phyloP scores from a whole-genome alignment of 2,329 filamentous ascomycete species.

The Xylariaceae sp. region DNA sequence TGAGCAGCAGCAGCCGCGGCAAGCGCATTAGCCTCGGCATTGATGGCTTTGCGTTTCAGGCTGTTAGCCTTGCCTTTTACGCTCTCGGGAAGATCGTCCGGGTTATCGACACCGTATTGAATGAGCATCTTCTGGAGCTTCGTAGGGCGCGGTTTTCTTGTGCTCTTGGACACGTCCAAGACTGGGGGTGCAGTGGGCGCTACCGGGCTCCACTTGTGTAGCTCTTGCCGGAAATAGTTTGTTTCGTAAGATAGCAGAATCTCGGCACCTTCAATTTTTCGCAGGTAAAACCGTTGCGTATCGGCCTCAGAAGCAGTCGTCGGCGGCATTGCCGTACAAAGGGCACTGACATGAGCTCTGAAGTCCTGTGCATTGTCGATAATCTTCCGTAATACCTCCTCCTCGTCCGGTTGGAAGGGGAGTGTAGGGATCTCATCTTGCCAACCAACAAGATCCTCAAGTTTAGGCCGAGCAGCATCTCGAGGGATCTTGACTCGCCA shows the following conservation, averaged over 20 bases:
- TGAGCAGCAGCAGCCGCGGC: slow-evolving; percentile 24
- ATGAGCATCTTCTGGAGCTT: slow-evolving; percentile 95
- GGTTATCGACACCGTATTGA: slow-evolving; percentile 83
- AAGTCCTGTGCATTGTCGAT: slow-evolving; percentile 83
- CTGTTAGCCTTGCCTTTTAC: slow-evolving; percentile 75
- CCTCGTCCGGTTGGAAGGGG: slow-evolving; percentile 95
- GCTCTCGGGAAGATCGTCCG: slow-evolving; percentile 83
- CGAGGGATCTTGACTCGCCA: slow-evolving; percentile 96
- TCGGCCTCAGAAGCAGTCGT: slow-evolving; percentile 83
- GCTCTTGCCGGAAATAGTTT: slow-evolving; percentile 94
- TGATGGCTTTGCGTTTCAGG: slow-evolving; percentile 68
- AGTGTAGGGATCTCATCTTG: slow-evolving; percentile 76
- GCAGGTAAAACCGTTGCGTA: slow-evolving; percentile 88
- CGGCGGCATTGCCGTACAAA: slow-evolving; percentile 72
- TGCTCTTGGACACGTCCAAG: slow-evolving; percentile 83
- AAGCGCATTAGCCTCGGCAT: slow-evolving; percentile 50
- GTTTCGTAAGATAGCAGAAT: slow-evolving; percentile 88
- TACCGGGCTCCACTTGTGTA: slow-evolving; percentile 92
- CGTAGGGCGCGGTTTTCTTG: slow-evolving; percentile 90
- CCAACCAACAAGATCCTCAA: slow-evolving; percentile 84
- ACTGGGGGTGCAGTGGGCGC: slow-evolving; percentile 83
- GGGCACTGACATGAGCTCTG: slow-evolving; percentile 74
- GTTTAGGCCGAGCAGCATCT: slow-evolving; percentile 89
- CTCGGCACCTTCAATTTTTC: slow-evolving; percentile 96
- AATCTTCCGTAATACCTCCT: slow-evolving; percentile 80